phyloP scores from a whole-genome alignment of 2,329 filamentous ascomycete species.

The Claviceps humidiphila region DNA sequence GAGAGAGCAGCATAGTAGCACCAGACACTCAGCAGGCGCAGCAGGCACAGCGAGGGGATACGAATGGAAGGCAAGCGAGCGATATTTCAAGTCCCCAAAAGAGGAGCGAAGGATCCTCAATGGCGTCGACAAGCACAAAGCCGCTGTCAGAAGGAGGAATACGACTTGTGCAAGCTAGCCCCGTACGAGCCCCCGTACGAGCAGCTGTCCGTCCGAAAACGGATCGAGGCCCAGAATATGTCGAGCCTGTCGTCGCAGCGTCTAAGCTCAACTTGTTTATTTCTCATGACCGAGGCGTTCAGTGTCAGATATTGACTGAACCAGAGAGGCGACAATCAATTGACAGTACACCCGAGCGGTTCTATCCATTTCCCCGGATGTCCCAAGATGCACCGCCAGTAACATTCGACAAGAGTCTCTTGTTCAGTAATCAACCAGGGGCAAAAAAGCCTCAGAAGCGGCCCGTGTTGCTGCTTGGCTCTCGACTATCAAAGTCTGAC shows the following conservation, averaged over 20 bases:
- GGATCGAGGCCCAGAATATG: neutral
- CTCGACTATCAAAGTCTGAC: conserved; percentile 7
- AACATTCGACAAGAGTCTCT: neutral
- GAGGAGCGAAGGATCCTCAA: neutral
- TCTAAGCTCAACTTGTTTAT: neutral
- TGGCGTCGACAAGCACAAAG: neutral
- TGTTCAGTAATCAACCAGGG: neutral
- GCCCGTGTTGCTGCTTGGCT: conserved; percentile 5
- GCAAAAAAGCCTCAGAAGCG: neutral
- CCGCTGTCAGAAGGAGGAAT: neutral
- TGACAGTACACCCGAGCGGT: conserved; percentile 12
- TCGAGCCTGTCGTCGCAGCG: neutral
- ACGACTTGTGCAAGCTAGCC: conserved; percentile 2
- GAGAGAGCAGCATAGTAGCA: neutral
- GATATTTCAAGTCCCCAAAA: neutral
- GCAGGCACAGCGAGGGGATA: neutral
- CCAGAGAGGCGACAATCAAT: conserved; percentile 5
- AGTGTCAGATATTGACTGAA: conserved; percentile 3
- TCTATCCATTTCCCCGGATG: conserved; percentile 10
- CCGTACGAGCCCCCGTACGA: neutral
- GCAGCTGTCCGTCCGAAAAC: neutral
- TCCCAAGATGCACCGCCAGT: neutral
- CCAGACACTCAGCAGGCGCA: neutral
- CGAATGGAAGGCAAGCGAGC: neutral
- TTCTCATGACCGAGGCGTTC: conserved; percentile 2